Base-by-base conservation (phyloP, 2,329 filamentous ascomycete genomes). In the Zymoseptoria pseudotritici region DNA sequence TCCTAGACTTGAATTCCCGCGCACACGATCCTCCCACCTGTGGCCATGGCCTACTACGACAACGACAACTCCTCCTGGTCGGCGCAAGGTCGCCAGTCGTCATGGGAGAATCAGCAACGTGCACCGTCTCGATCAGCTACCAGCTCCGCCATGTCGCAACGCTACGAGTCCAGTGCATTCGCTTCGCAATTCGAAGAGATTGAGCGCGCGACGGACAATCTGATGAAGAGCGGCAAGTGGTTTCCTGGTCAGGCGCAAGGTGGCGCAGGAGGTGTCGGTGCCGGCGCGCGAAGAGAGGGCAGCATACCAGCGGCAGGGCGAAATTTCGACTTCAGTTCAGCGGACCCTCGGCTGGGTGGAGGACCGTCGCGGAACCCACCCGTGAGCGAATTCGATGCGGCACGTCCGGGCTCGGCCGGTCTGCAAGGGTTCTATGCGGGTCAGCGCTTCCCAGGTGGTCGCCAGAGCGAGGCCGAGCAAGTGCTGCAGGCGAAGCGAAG, bases 401-500 rank as follows among this genome's bases (percentile, higher is more conserved):
- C 86, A 68, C 86, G 89, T 63, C 84, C 88, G 65, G 87, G 88
- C 73, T 84, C 86, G 65, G 83, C 83, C 60, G 92, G 94, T 75
- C 82, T 94, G 61, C 93, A 97, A 77, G 93, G 89, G 75, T 97
- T 93, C 77, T 97, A 97, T 78, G 90, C 91, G 73, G 86, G 86
- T 70, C 94, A 97, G 80, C 89, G 93, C 73, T 94, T 95, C 78
- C 91, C 93, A 78, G 85, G 82, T 81, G 85, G 82, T 81, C 91
- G 82, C 79, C 91, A 83, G 79, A 92, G 83, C 82, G 94, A 97
- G 81, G 90, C 91, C 77, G 94, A 97, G 80, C 92, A 97, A 80
- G 91, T 97, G 86, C 90, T 96, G 83, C 94, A 97, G 86, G 92
- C 91, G 72, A 97, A 97, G 85, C 91, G 94, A 81, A 89, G 93